A percentile compares a stretch with the other conserved stretches of the same genome.
These are phyloP conservation scores for Graphilbum fragrans DNA, from an alignment of 2,329 filamentous ascomycete genomes.

Conservation along the genomic window DNA sequence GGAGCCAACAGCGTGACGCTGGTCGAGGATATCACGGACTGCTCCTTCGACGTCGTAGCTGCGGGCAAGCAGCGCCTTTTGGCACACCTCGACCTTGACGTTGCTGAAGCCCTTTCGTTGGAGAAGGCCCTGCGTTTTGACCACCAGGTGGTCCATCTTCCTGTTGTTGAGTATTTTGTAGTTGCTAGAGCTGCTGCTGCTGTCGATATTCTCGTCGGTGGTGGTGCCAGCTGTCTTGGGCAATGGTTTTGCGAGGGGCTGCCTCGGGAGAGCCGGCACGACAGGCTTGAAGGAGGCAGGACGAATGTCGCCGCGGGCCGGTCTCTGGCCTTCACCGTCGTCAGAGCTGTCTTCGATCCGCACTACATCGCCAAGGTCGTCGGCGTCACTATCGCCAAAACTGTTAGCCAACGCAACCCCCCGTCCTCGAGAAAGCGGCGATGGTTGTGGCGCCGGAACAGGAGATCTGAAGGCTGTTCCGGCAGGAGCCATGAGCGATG, in stretches of 20 bases:
- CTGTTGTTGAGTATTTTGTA: conserved; percentile 6
- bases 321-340: conserved; percentile 28
- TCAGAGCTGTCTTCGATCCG: conserved; percentile 42
- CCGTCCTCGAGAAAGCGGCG: neutral
- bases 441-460: conserved; percentile 3
- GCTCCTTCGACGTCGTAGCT: conserved; percentile 8
- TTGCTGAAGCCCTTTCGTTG: conserved; percentile 2
- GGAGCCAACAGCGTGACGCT: neutral
- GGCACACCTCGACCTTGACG: conserved; percentile 2
- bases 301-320: conserved; percentile 47
- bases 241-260: neutral
- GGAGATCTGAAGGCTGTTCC: conserved; percentile 58
- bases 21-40: conserved; percentile 5
- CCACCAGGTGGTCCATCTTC: conserved; percentile 3
- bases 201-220: neutral
- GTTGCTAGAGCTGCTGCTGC: neutral
- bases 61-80: conserved; percentile 3
- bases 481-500: conserved; percentile 58
- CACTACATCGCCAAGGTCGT: conserved; percentile 22
- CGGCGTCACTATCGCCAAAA: conserved; percentile 4
- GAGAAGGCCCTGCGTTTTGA: conserved; percentile 6
- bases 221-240: neutral
- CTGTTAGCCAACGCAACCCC: neutral
- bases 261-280: neutral
- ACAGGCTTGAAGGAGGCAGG: conserved; percentile 42